phyloP scores from a whole-genome alignment of 2,329 filamentous ascomycete species.

The Epichloe gansuensis region DNA sequence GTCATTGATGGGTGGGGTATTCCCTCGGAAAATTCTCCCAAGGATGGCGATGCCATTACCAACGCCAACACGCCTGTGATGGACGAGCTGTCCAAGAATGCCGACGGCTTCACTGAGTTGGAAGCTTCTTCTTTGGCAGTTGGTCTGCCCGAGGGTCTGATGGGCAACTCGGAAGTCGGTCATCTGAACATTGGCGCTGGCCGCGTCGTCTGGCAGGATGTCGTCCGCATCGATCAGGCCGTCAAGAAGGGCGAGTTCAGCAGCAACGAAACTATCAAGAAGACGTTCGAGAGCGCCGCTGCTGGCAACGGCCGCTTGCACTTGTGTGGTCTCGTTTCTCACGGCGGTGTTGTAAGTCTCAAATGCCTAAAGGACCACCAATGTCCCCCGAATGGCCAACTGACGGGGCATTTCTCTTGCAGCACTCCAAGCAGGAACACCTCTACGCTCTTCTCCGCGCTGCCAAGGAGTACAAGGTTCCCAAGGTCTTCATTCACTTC shows the following conservation, averaged over 20 bases:
- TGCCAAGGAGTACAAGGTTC: constrained; percentile 76
- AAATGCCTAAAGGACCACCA: background rate
- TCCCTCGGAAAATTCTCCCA: constrained; percentile 64
- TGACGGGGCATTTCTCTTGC: background rate
- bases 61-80: constrained; percentile 88
- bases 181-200: constrained; percentile 98
- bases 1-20: constrained; percentile 99
- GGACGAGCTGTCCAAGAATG: constrained; percentile 75
- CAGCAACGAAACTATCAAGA: constrained; percentile 63
- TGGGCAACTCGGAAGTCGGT: constrained; percentile 98
- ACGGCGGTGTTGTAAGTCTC: constrained; percentile 68
- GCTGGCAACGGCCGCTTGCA: constrained; percentile 85
- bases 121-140: constrained; percentile 94
- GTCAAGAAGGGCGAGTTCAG: constrained; percentile 75
- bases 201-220: constrained; percentile 95
- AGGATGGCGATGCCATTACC: constrained; percentile 88
- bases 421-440: constrained; percentile 92
- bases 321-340: constrained; percentile 80
- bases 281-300: constrained; percentile 66
- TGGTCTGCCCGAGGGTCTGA: constrained; percentile 87
- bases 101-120: constrained; percentile 79
- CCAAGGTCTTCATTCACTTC: constrained; percentile 96
- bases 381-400: background rate
- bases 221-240: constrained; percentile 88
- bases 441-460: constrained; percentile 77